Evolutionary conservation across 148 eudicot genomes (phyloP), one percentile per base, ranked within the genome.

Genomic region (Dianthus caryophyllus): DNA sequence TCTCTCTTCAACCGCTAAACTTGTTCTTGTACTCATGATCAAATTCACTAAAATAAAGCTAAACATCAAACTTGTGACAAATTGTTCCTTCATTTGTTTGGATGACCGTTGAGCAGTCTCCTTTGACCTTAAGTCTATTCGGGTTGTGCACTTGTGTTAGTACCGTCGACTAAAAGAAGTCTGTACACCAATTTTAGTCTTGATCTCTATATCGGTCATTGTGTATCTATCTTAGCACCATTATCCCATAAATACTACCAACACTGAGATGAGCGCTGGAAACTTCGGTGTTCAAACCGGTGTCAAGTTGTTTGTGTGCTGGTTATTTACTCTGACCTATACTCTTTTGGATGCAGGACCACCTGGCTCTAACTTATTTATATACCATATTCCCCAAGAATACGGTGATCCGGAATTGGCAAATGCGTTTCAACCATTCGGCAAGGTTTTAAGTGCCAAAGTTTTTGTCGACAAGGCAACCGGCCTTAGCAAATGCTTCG

Each of bases 351-450:
- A 63, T 29, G 47, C 76, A 95, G 99, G 99, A 73, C 99, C 99
- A 61, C 82, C 89, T 61, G 97, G 97, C 76, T 93, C 97, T 73
- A 95, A 95, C 75, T 76, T 95, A 73, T 95, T 95, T 71, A 95
- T 95, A 73, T 90, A 90, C 80, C 97, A 95, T 79, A 88, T 95
- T 64, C 99, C 99, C 57, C 97, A 87, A 90, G 99, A 95, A 66
- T 95, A 76, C 64, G 88, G 91, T 58, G 99, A 95, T 75, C 84
- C 87, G 51, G 96, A 95, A 44, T 86, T 95, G 61, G 89, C 93
- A 43, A 76, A 71, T 77, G 87, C 88, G 25, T 95, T 95, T 75
- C 85, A 81, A 64, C 79, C 76, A 65, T 95, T 84, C 65, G 99
- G 99, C 49, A 87, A 79, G 79, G 87, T 90, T 67, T 71, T 95